Base-by-base conservation (phyloP, 768 basidiomycete genomes). In the Leccinum longicurvipes region DNA sequence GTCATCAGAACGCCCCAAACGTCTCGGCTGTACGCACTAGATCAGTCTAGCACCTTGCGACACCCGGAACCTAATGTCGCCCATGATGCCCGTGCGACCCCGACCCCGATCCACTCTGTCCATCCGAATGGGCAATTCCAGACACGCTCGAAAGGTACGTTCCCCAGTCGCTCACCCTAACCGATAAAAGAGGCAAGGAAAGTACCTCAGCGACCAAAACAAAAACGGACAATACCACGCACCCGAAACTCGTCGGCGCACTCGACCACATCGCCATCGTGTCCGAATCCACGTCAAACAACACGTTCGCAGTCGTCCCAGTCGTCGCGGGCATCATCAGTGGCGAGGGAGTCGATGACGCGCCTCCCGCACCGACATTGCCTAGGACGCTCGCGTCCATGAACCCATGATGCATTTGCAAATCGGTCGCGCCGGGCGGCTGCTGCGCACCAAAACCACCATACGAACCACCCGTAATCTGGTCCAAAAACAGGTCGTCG, bases 211-310 rank as follows among this genome's bases (percentile, higher is more conserved):
- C 24, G 8, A 41, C 45, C 59, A n/a, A 17, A 31, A 24, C n/a
- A 41, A 47, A 45, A 41, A 10, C n/a, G 19, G n/a, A 39, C 34
- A 39, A 39, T n/a, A 39, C 14, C 3, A 74, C 83, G 61, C 62
- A 87, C 86, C 83, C 82, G 53, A 84, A 84, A 19, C 79, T 77
- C 12, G 77, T 76, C 14, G 84, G 83, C 23, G 83, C 82, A 50
- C 73, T 76, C 11, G 82, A 81, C 85, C 84, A 87, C 80, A 85
- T 82, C 14, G 76, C 74, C 60, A 85, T 76, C 45, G 79, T 79
- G 53, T 81, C 80, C 53, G 72, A 69, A 59, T 84, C 79, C 66
- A 78, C 69, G 31, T 57, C 55, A 31, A 56, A 41, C 53, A 57
- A 56, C 28, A 32, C 52, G 9, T 48, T 44, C 15, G 49, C 3